These are phyloP conservation scores for Collybia mongolica DNA, from an alignment of 768 basidiomycete genomes.

Conservation along the genomic window DNA sequence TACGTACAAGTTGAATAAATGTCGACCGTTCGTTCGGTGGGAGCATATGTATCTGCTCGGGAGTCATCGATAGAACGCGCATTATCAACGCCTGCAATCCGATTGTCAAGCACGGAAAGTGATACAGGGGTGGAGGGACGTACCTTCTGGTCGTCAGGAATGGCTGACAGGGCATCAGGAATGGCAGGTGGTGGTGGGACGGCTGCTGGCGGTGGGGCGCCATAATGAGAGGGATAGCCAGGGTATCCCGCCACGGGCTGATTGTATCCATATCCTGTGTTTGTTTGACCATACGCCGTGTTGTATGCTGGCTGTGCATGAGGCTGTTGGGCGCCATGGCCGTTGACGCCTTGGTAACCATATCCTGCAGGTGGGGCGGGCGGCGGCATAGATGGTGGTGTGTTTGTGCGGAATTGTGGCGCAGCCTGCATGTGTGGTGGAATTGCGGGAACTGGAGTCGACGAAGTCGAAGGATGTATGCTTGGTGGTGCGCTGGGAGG, in stretches of 20 bases:
- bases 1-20: slow-evolving; percentile 79
- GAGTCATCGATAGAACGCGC: slow-evolving; percentile 53
- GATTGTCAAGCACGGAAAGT: background rate
- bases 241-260: slow-evolving; percentile 17
- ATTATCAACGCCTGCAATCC: slow-evolving; percentile 10
- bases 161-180: slow-evolving; percentile 54
- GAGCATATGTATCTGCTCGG: slow-evolving; percentile 77
- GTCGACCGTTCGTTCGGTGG: slow-evolving; percentile 73
- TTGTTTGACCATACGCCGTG: slow-evolving; percentile 9
- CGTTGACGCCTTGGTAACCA: slow-evolving; percentile 20
- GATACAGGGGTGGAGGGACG: slow-evolving; percentile 9
- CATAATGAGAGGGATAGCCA: slow-evolving; percentile 21
- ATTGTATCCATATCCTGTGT: slow-evolving; percentile 15
- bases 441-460: slow-evolving; percentile 40
- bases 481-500: slow-evolving; percentile 17
- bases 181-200: slow-evolving; percentile 22
- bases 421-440: slow-evolving; percentile 42
- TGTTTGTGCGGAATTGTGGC: slow-evolving; percentile 30
- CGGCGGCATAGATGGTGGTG: slow-evolving; percentile 28
- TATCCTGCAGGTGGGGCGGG: slow-evolving; percentile 4
- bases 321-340: slow-evolving; percentile 12
- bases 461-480: slow-evolving; percentile 25
- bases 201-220: slow-evolving; percentile 14
- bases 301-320: slow-evolving; percentile 3
- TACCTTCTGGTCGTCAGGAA: slow-evolving; percentile 73